Percentiles rank a stretch among this genome's conserved stretches.
These are phyloP conservation scores for Sporisorium graminicola DNA, from an alignment of 1,284 basidiomycete species.

Conservation along the genomic window DNA sequence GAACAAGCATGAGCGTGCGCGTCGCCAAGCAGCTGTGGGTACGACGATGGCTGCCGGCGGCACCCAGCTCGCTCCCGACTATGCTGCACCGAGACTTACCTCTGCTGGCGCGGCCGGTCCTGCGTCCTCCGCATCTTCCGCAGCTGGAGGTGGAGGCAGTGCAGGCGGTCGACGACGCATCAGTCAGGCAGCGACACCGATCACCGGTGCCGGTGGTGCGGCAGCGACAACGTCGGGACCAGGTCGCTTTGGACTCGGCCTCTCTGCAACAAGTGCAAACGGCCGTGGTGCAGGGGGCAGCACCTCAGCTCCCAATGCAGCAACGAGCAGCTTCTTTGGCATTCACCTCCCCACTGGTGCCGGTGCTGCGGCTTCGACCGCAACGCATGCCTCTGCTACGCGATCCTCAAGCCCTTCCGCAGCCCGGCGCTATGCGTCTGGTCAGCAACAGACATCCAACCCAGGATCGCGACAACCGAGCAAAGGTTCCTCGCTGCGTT, in stretches of 20 bases:
- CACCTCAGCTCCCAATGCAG: slow-evolving; percentile 15
- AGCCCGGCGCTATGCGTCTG: slow-evolving; percentile 19
- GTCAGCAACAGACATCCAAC: slow-evolving; percentile 20
- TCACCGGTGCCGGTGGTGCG: neutral
- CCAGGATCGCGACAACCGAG: slow-evolving; percentile 36
- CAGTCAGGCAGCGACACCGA: slow-evolving; percentile 30
- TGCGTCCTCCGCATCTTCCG: slow-evolving; percentile 16
- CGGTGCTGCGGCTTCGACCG: neutral
- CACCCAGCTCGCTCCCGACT: slow-evolving; percentile 22
- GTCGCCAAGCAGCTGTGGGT: slow-evolving; percentile 33
- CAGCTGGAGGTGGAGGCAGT: slow-evolving; percentile 4
- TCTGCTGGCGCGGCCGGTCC: slow-evolving; percentile 2
- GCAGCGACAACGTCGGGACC: slow-evolving; percentile 1
- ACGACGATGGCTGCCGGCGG: slow-evolving; percentile 8
- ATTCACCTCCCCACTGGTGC: slow-evolving; percentile 37
- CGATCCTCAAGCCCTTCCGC: slow-evolving; percentile 31
- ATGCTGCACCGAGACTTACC: slow-evolving; percentile 26
- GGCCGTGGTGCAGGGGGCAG: neutral
- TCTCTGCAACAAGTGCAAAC: slow-evolving; percentile 9
- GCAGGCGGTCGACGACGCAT: slow-evolving; percentile 25
- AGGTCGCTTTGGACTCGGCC: slow-evolving; percentile 33
- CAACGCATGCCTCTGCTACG: neutral
- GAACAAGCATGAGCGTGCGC: slow-evolving; percentile 61
- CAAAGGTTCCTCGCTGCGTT: slow-evolving; percentile 40
- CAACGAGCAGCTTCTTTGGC: slow-evolving; percentile 45